Evolutionary conservation across 352 stramenopile species (phyloP), one percentile per base, ranked within the genome.

Genomic region (Globisporangium solare): DNA sequence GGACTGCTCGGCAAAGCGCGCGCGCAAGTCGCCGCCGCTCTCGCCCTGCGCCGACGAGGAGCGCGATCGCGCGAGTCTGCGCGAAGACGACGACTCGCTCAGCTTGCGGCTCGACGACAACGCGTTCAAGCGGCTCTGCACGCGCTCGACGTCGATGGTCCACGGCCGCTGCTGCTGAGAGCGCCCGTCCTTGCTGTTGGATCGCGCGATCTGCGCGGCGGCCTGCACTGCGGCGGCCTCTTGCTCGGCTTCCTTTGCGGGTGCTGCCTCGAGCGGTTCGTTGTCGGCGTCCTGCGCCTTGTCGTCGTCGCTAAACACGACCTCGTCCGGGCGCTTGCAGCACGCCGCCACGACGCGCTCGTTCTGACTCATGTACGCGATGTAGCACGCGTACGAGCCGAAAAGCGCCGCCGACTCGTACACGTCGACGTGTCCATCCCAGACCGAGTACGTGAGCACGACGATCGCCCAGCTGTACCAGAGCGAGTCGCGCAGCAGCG

Each of bases 361-460:
- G 57, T 88, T 90, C 56, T 89, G 70, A 39, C 68, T 72, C 73
- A 96, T 83, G 67, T 92, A 94, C 37, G 70, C 14, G 24, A 86
- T 80, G 65, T 94, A 96, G 60, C 79, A 64, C 27, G 48, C 61
- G 54, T 90, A 90, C 43, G 77, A 89, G 22, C 54, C 66, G 45
- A 93, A 73, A 61, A 96, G 74, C 51, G 86, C 42, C 15, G 69
- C 56, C 6, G 85, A 89, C 56, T 94, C 77, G 40, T 71, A 43
- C 8, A 83, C 50, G 41, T 86, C 65, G 21, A 95, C 76, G 6
- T 22, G 60, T 21, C 78, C 82, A 54, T 94, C 81, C 60, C 65
- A 76, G 43, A 90, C 79, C 8, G 79, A 67, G 47, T 73, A 76
- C 11, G 73, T 71, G 24, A 96, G 70, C 35, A 64, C 68, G 22